phyloP scores from a whole-genome alignment of 352 stramenopile species.

The Pythium graminicola region DNA sequence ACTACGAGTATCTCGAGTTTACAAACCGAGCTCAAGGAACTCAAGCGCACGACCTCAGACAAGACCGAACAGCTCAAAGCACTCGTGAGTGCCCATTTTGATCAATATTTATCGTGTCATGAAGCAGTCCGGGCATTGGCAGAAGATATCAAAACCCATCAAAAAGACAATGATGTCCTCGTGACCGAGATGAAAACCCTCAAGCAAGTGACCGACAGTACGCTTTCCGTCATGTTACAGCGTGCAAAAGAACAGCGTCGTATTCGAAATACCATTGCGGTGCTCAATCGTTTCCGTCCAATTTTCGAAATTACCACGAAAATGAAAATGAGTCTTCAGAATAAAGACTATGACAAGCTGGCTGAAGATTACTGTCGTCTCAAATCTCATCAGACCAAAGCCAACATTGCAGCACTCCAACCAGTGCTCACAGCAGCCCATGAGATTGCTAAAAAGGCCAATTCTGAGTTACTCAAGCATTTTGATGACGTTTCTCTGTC shows the following conservation, averaged over 20 bases:
- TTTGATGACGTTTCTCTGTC: conserved; percentile 60
- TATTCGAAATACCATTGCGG: conserved; percentile 65
- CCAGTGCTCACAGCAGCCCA: conserved; percentile 50
- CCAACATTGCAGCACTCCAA: conserved; percentile 52
- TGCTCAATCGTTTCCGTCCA: conserved; percentile 57
- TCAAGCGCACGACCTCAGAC: conserved; percentile 69
- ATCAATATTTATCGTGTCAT: conserved; percentile 79
- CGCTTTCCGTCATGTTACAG: conserved; percentile 70
- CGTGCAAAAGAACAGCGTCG: conserved; percentile 65
- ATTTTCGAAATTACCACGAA: conserved; percentile 71
- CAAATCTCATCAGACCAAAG: conserved; percentile 59
- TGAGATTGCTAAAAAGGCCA: conserved; percentile 52
- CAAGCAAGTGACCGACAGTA: conserved; percentile 52
- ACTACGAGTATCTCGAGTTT: conserved; percentile 54
- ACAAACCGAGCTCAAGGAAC: conserved; percentile 53
- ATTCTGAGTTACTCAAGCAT: conserved; percentile 47
- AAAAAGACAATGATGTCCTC: conserved; percentile 50
- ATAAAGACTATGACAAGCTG: conserved; percentile 64
- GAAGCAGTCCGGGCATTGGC: conserved; percentile 59
- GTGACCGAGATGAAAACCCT: conserved; percentile 48
- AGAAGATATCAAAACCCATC: conserved; percentile 55
- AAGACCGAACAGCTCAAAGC: conserved; percentile 82
- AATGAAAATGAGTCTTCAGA: conserved; percentile 62
- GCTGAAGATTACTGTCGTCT: conserved; percentile 64
- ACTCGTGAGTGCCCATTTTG: conserved; percentile 73